These are phyloP conservation scores for Paulownia fortunei DNA, from an alignment of 257 asterid species.

Conservation along the genomic window DNA sequence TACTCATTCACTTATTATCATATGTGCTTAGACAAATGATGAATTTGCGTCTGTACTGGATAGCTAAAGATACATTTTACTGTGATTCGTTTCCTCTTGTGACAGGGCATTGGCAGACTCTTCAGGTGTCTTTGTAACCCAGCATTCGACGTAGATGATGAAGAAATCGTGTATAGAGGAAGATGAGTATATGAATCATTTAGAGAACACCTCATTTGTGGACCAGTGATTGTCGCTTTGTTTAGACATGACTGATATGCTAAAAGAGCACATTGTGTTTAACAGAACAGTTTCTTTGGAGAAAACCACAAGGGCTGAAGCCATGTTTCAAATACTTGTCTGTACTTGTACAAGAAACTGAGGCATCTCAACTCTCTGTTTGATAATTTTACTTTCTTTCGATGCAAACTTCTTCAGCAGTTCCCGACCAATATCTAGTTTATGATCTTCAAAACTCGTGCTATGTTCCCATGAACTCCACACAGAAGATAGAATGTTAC, in stretches of 20 bases:
- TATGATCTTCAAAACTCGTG: neutral
- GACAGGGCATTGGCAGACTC: conserved; percentile 87
- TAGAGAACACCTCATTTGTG: neutral
- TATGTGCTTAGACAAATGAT: no score
- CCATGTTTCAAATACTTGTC: conserved; percentile 5
- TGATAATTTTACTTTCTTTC: neutral
- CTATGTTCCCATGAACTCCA: no score
- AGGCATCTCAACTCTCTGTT: neutral
- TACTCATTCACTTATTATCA: no score
- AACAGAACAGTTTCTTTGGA: neutral
- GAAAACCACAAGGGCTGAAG: neutral
- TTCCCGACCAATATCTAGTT: neutral
- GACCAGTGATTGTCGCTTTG: neutral
- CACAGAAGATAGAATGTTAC: no score
- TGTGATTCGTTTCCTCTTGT: neutral
- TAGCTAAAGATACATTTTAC: conserved; percentile 34
- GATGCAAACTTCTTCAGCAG: neutral
- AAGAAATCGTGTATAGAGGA: conserved; percentile 84
- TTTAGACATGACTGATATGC: neutral
- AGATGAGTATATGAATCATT: conserved; percentile 42
- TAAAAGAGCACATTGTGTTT: conserved; percentile 15
- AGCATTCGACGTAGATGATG: conserved; percentile 85
- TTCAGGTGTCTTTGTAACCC: conserved; percentile 90
- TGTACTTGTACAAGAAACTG: conserved; percentile 28
- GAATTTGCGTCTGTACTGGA: conserved; percentile 38